Conservation (phyloP, 441 rosid species). For the Omphalea diandra region DNA sequence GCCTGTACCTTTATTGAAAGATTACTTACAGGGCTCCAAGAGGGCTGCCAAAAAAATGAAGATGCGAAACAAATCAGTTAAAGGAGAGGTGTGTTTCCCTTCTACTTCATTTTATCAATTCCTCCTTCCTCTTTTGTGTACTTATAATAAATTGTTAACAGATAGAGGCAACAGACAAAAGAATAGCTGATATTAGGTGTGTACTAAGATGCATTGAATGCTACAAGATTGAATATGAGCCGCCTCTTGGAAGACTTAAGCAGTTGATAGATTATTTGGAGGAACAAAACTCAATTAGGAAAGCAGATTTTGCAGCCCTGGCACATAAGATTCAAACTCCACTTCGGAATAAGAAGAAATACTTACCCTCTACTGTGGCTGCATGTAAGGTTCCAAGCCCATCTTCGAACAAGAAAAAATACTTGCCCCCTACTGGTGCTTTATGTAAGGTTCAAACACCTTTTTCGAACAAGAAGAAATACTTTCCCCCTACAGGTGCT, state of each 20-base stretch:
- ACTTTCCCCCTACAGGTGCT: background rate
- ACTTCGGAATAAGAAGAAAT: background rate
- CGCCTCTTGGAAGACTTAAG: slow-evolving; percentile 8
- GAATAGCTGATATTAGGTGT: slow-evolving; percentile 25
- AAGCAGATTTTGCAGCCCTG: background rate
- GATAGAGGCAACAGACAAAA: slow-evolving; percentile 26
- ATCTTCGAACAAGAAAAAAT: background rate
- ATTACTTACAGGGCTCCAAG: slow-evolving; percentile 20
- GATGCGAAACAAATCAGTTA: slow-evolving; percentile 13
- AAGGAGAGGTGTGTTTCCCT: slow-evolving; percentile 22
- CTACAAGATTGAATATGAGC: slow-evolving; percentile 23
- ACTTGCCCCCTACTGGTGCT: background rate
- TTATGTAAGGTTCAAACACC: background rate
- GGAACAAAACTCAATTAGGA: slow-evolving; percentile 10
- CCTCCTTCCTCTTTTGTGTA: background rate
- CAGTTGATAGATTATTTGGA: slow-evolving; percentile 12
- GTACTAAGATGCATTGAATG: slow-evolving; percentile 27
- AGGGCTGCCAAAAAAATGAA: background rate
- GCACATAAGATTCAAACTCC: background rate
- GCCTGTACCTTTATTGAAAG: slow-evolving; percentile 27
- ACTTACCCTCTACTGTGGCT: too few relatives aligned
- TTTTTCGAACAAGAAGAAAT: background rate
- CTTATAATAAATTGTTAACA: background rate
- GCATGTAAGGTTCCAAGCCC: background rate
- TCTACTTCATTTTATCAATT: background rate